Base-by-base conservation (phyloP, 345 rosid species). In the Salix viminalis region DNA sequence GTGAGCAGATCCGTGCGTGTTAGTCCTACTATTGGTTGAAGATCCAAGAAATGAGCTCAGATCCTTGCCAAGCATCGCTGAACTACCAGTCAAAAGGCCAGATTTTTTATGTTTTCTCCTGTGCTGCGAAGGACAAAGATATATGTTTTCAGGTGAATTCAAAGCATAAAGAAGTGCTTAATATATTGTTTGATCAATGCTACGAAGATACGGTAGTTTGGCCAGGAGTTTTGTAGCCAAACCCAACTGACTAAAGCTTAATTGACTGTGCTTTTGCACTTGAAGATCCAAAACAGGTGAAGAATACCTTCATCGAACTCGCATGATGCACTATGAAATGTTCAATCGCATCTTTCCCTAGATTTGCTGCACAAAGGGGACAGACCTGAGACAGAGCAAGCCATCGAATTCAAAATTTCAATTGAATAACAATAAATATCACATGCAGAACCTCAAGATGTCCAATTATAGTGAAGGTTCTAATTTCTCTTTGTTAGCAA, bases 321-420 rank as follows among this genome's bases (percentile, higher is more conserved):
- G 88, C 65, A 75, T 89, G 92, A 61, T 86, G 91, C 72, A 69
- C 80, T n/a, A 85, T 74, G 80, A 91, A 88, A 87, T 88, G 95
- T 44, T 85, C 85, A 44, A 74, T 74, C 24, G 79, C 87, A 78
- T 91, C 89, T 79, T 83, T 89, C 60, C 88, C 91, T 39, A 89
- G 86, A 84, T 82, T 88, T 73, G 80, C 90, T 14, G 92, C 91
- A 79, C 92, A 91, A 37, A 90, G 82, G 10, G 91, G 93, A 75
- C 91, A 91, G 34, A 88, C 92, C 92, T 91, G 88, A 78, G 74
- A 70, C 37, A 78, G 58, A 26, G 30, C 28, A 30, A 65, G 48
- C 56, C 64, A 54, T 50, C 81, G 54, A 39, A 52, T 62, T 71
- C 58, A 60, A 1, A 44, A 32, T n/a, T 32, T 77, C 52, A 23